Conservation (phyloP, 257 asterid species). For the Hygrophila difformis region DNA sequence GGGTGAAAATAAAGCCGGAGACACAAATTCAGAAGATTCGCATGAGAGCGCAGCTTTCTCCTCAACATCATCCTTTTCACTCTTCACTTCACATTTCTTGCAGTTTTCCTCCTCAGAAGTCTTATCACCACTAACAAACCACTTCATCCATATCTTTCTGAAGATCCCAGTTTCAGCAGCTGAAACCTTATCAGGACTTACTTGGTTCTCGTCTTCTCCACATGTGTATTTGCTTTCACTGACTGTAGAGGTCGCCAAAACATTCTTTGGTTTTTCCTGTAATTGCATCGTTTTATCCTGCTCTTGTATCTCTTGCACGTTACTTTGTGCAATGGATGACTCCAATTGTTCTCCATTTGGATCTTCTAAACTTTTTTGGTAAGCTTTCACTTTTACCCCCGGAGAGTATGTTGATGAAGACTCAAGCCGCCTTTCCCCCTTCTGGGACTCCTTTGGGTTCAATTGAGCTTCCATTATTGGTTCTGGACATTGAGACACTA, state of each 20-base stretch:
- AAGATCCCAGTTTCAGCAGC: slow-evolving; percentile 35
- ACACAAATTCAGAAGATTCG: slow-evolving; percentile 15
- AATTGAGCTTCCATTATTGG: slow-evolving; percentile 15
- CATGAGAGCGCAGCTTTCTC: slow-evolving; percentile 19
- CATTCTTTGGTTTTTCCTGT: slow-evolving; percentile 23
- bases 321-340: slow-evolving; percentile 12
- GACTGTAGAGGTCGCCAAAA: slow-evolving; percentile 24
- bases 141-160: slow-evolving; percentile 38
- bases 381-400: slow-evolving; percentile 18
- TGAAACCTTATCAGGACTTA: slow-evolving; percentile 19
- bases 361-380: slow-evolving; percentile 16
- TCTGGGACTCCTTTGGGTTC: background rate
- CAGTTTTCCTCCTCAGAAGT: slow-evolving; percentile 10
- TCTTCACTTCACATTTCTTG: slow-evolving; percentile 5
- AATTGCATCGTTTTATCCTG: slow-evolving; percentile 17
- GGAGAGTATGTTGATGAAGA: too few relatives aligned
- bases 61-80: slow-evolving; percentile 17
- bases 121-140: slow-evolving; percentile 36
- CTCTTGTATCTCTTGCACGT: slow-evolving; percentile 17
- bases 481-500: slow-evolving; percentile 13
- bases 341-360: slow-evolving; percentile 15
- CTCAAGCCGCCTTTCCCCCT: background rate
- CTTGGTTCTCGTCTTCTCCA: slow-evolving; percentile 19
- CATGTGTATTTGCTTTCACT: slow-evolving; percentile 22
- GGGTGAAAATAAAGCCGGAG: slow-evolving; percentile 34